A percentile compares a stretch with the other conserved stretches of the same genome.
Evolutionary conservation across 2,329 filamentous ascomycete species (phyloP).

Genomic region (Fusarium sacchari): DNA sequence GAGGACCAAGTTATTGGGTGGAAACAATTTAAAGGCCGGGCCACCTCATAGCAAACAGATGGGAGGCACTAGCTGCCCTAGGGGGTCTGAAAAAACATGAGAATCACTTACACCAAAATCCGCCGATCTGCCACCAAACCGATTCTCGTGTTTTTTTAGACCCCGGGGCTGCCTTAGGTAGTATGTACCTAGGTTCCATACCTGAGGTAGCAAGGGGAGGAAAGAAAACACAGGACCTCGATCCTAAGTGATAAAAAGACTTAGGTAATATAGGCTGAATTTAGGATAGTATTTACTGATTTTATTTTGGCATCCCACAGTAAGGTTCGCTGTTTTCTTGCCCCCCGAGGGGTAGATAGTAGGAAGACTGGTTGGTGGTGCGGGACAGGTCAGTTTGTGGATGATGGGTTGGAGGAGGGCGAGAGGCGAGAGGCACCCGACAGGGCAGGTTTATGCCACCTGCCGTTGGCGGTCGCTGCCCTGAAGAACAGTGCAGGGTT

Average conservation of each 20-base stretch:
- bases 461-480: slow-evolving; percentile 29
- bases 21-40: slow-evolving; percentile 15
- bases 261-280: no score
- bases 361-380: not conserved
- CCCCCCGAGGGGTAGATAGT: no score
- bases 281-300: no score
- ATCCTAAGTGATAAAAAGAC: no score
- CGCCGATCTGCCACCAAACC: no score
- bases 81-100: no score
- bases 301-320: no score
- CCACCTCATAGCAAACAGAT: slow-evolving; percentile 4
- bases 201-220: no score
- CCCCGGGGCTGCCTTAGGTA: not conserved
- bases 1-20: slow-evolving; percentile 1
- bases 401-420: not conserved
- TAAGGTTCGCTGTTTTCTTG: no score
- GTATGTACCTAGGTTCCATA: not conserved
- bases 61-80: not conserved
- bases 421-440: slow-evolving; percentile 2
- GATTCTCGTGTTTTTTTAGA: no score
- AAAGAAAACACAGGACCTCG: no score
- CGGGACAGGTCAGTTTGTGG: not conserved
- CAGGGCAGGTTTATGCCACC: slow-evolving; percentile 34
- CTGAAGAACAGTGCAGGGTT: slow-evolving; percentile 41
- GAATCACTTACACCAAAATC: no score